Percentiles rank a stretch among this genome's conserved stretches.
Conservation (phyloP, 2,329 filamentous ascomycete species). For the Microascus cirrosus region DNA sequence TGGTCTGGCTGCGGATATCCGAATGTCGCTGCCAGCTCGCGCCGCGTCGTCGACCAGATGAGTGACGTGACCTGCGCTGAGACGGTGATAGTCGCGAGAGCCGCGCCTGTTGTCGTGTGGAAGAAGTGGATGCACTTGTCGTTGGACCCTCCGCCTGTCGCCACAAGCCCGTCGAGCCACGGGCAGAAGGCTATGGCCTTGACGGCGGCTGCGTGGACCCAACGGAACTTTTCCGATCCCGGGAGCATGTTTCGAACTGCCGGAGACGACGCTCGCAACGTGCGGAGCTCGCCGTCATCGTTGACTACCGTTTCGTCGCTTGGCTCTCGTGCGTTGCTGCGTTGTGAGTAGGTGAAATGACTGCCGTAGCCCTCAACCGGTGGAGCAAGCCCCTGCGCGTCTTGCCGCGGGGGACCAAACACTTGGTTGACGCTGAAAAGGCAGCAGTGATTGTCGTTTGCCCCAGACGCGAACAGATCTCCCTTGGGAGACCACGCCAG, state of each 20-base stretch:
- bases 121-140: conserved; percentile 96
- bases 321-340: conserved; percentile 3
- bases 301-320: conserved; percentile 9
- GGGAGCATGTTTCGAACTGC: conserved; percentile 35
- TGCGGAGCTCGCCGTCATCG: conserved; percentile 14
- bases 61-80: conserved; percentile 88
- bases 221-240: conserved; percentile 57
- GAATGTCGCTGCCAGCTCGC: conserved; percentile 88
- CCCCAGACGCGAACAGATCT: conserved; percentile 70
- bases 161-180: conserved; percentile 78
- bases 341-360: neutral
- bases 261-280: conserved; percentile 16
- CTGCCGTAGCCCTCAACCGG: conserved; percentile 2
- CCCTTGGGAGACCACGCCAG: conserved; percentile 78
- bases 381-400: neutral
- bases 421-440: conserved; percentile 63
- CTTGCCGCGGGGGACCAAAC: conserved; percentile 6
- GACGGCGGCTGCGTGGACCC: conserved; percentile 75
- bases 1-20: conserved; percentile 89
- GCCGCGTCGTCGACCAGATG: conserved; percentile 75
- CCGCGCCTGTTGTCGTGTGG: conserved; percentile 72
- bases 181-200: conserved; percentile 97
- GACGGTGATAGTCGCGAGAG: conserved; percentile 82
- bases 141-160: conserved; percentile 86
- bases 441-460: conserved; percentile 84